Base-by-base conservation (phyloP, 305 asterid species). In the Nicotiana rustica region DNA sequence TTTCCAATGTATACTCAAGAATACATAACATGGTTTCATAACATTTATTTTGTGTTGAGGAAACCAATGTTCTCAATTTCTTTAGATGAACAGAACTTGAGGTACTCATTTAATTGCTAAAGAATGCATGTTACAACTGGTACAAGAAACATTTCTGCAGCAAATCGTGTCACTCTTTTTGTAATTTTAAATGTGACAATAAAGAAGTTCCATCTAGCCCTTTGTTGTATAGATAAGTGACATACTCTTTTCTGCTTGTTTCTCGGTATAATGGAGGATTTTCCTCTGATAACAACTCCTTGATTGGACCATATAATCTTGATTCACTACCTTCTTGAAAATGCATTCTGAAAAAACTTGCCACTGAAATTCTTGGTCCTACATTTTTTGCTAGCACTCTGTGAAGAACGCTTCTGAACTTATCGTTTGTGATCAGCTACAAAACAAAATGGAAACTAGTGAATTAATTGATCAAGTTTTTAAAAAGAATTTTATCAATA, bases 361-460 rank as follows among this genome's bases (percentile, higher is more conserved):
- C 91, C 10, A 90, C 87, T 6, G 93, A 91, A 8, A 90, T 84
- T 82, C 93, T 87, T 2, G 92, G 92, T 3, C 92, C 88, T 0
- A 59, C 67, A 21, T 70, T 82, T 4, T 84, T 89, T 3, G 90
- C 89, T 31, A 87, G n/a, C 59, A 86, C 93, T 82, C 93, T 84
- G 29, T 91, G 93, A 25, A 86, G 67, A 2, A 86, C 85, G 41
- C 93, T 90, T 85, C 86, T 91, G 89, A 88, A 89, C 84, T 83
- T 83, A 31, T 81, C 90, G 76, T 92, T 92, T 18, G 86, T 88
- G 52, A 90, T 86, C 17, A 92, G 86, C 93, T 90, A 90, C 88
- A 82, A 29, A 78, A 66, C 75, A 4, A 21, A n/a, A 0, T 13
- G 25, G 59, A 65, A 29, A 8, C 1, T 64, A 55, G 8, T 35